Base-by-base conservation (phyloP, 2,329 filamentous ascomycete genomes). In the Conoideocrella luteorostrata region DNA sequence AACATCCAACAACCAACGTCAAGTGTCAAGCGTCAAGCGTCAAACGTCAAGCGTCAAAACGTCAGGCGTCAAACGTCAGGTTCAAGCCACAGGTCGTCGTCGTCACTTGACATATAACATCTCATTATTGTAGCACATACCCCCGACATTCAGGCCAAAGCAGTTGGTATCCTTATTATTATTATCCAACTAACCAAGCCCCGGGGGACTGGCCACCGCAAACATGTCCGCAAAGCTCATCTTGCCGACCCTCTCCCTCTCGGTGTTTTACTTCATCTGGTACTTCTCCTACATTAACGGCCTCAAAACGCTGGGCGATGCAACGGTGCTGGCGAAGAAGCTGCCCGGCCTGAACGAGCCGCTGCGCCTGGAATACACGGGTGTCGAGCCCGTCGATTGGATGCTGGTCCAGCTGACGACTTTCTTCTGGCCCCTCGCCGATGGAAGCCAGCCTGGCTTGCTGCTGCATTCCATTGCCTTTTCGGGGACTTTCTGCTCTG, bases 241-340 rank as follows among this genome's bases (percentile, higher is more conserved):
- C 7, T 47, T 48, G 32, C 29, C 41, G 32, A 39, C 49, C 12
- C 24, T 50, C 24, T 45, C 47, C 41, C 29, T 43, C 17, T 51
- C 49, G 24, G 50, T 48, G 2, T 45, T 49, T 34, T 54, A 52
- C 47, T 48, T 46, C 24, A 49, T 54, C 40, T 51, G 40, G 23
- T 48, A 51, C 45, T 45, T 37, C 5, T 41, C 50, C 20, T 18
- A 44, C 17, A 24, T 32, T 36, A 54, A 52, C n/a, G 50, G 50
- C 26, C 34, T 49, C 1, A 20, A 34, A 9, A 43, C 32, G 5
- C 41, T 53, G 20, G 44, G 35, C 37, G 35, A 42, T 22, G 23
- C 29, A 2, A 36, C 39, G 12, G 15, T 44, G 3, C 38, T 22
- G 1, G 39, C 39, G 28, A 43, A 41, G 23, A 41, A 7, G 12